Evolutionary conservation across 1,284 basidiomycete species (phyloP), one percentile per base, ranked within the genome.

Genomic region (Fistulinella staudtii): DNA sequence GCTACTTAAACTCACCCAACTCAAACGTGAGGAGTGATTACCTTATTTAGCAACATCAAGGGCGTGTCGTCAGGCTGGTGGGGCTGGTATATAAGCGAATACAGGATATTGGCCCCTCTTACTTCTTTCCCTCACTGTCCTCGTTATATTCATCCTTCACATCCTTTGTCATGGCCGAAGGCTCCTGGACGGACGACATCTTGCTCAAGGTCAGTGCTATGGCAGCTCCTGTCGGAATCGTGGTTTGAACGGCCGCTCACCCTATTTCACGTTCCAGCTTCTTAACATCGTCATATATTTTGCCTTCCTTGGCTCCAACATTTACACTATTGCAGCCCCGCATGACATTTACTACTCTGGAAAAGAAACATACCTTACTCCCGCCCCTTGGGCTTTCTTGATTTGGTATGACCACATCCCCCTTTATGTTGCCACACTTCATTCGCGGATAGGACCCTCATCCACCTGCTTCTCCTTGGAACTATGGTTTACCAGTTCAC

Each of bases 401-500:
- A 86, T 91, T 57, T 90, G 88, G 87, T 83, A 37, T 30, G 70
- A 36, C 8, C 49, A 52, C 13, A 53, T 45, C 46, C 55, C 43
- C 23, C 18, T 17, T 29, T 25, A 40, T 43, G 28, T 52, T 24
- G 25, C 37, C 29, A 47, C 34, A 38, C n/a, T 35, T 63, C 40
- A 62, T 33, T 33, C 37, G 15, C 27, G 22, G 39, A 39, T n/a
- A 85, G 82, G 85, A 81, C 85, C 21, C 67, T 91, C 51, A 90
- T 93, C 59, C 92, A 96, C 68, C 62, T 91, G 18, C 77, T 96
- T 25, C 79, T 96, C 41, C 77, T 96, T 47, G 90, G 92, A 34
- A 89, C 87, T 24, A 72, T 94, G 58, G 76, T 93, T 69, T 94
- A 90, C 78, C 92, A 94, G 63, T 94, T 93, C 77, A 82, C 81